Conservation (phyloP, 331 rosid species). For the Rhamnella rubrinervis region DNA sequence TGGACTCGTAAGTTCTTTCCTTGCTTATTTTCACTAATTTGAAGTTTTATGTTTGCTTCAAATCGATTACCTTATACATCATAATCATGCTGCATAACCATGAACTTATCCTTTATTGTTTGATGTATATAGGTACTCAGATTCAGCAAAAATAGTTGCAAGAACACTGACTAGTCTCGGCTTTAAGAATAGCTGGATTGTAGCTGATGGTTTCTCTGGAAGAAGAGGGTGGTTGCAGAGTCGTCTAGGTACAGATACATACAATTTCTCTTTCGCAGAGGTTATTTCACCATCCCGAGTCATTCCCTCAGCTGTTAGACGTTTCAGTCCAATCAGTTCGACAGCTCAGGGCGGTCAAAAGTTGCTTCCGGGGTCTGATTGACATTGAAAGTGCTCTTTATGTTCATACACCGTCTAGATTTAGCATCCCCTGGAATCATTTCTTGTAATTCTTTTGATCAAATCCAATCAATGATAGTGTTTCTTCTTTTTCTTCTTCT, state of each 20-base stretch:
- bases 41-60: neutral
- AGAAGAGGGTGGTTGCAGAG: conserved; percentile 88
- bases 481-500: neutral
- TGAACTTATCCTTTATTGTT: neutral
- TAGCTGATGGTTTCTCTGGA: conserved; percentile 91
- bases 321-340: conserved; percentile 60
- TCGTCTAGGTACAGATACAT: conserved; percentile 79
- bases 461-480: neutral
- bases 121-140: conserved; percentile 58
- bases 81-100: too few relatives aligned
- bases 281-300: conserved; percentile 77
- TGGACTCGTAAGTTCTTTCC: conserved; percentile 70
- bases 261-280: conserved; percentile 68
- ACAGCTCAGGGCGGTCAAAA: conserved; percentile 41
- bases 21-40: neutral
- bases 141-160: conserved; percentile 75
- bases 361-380: conserved; percentile 49
- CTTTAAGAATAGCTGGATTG: conserved; percentile 63
- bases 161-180: conserved; percentile 65
- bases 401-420: conserved; percentile 18
- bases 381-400: conserved; percentile 12
- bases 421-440: neutral
- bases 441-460: conserved; percentile 19
- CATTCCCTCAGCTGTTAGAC: conserved; percentile 51
- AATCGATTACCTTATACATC: neutral